Base-by-base conservation (phyloP, 257 asterid species). In the Nicotiana paniculata region DNA sequence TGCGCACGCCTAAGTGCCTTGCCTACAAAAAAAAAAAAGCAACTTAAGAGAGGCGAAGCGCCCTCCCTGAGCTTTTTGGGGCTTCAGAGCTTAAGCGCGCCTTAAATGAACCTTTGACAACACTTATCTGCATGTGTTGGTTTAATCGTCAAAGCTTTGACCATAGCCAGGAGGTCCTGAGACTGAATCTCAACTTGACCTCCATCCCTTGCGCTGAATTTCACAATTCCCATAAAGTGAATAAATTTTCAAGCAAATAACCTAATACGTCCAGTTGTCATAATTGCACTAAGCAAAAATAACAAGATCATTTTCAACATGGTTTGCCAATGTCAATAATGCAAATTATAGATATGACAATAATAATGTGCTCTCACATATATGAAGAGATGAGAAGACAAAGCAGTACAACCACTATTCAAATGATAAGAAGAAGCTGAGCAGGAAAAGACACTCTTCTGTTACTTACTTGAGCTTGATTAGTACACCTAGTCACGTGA, bases 401-500 rank as follows among this genome's bases (percentile, higher is more conserved):
- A 51, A 75, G 80, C 79, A 74, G 79, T 48, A 74, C 26, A 74
- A 26, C 62, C 39, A 74, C 62, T 48, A 74, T 24, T 15, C 79
- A 53, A 72, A 61, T 43, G 53, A 75, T 79, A 74, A 61, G 77
- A 81, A 64, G 72, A 84, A 67, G 48, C 66, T 24, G 80, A 66
- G 67, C 65, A 70, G 77, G 58, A 77, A 66, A 51, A 46, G 33
- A 11, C 35, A 62, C 32, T 65, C 77, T 53, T 79, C 83, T 62
- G 85, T 84, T 69, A 89, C 97, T 91, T 87, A 96, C 98, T 86
- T 92, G 99, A 75, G 92, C 83, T 90, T 84, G 97, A 86, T 81
- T 91, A 57, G 97, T 93, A 88, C 97, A 93, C 89, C 89, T 88
- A 78, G 97, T 96, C 86, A 94, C 95, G 58, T 96, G 99, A 46